Conservation (phyloP, 2,329 filamentous ascomycete species). For the Lachnum nothofagi region DNA sequence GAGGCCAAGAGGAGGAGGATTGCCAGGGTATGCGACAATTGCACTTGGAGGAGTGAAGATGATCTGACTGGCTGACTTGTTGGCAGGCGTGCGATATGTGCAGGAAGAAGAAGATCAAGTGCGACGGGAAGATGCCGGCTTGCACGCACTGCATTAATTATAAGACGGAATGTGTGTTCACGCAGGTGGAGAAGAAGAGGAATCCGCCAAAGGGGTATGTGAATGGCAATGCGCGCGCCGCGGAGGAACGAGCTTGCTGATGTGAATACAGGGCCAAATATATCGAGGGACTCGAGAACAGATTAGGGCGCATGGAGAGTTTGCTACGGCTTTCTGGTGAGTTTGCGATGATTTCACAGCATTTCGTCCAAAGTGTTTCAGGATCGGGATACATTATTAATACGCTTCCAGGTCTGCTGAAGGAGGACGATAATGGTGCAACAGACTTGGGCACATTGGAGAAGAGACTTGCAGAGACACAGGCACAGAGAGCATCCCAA, state of each 20-base stretch:
- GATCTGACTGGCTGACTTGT: slow-evolving; percentile 10
- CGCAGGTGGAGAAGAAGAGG: slow-evolving; percentile 97
- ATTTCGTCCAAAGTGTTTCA: not conserved
- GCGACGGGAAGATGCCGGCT: slow-evolving; percentile 89
- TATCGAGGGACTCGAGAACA: slow-evolving; percentile 92
- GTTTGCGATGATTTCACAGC: slow-evolving; percentile 16
- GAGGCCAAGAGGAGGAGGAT: slow-evolving; percentile 66
- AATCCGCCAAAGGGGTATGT: slow-evolving; percentile 90
- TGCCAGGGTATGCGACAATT: slow-evolving; percentile 46
- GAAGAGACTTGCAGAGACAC: slow-evolving; percentile 62
- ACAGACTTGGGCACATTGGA: slow-evolving; percentile 86
- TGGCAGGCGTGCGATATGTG: slow-evolving; percentile 62
- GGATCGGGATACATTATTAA: not conserved
- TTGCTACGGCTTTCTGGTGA: slow-evolving; percentile 74
- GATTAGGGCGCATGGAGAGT: slow-evolving; percentile 92
- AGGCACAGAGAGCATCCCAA: slow-evolving; percentile 30
- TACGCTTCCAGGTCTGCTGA: slow-evolving; percentile 60
- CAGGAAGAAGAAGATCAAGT: slow-evolving; percentile 95
- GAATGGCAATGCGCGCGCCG: not conserved
- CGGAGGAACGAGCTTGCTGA: slow-evolving; percentile 21
- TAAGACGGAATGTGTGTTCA: slow-evolving; percentile 96
- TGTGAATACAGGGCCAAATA: slow-evolving; percentile 72
- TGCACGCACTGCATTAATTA: slow-evolving; percentile 97
- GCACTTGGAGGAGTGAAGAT: not conserved
- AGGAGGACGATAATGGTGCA: slow-evolving; percentile 76